These are phyloP conservation scores for Lathyrus tuberosus DNA, from an alignment of 306 rosid genomes.

Conservation along the genomic window DNA sequence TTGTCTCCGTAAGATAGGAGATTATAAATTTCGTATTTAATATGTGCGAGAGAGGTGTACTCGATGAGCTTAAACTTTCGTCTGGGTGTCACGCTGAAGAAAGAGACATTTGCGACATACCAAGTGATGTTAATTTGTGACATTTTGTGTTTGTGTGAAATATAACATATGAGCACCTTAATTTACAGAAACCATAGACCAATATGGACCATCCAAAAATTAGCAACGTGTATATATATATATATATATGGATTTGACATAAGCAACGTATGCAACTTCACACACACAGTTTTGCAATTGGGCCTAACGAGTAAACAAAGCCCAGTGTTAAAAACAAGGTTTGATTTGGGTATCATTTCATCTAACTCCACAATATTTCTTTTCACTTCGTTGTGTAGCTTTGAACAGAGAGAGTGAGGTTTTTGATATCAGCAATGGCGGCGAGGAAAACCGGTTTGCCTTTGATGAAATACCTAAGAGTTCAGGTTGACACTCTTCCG, in stretches of 20 bases:
- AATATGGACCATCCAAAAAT: too few species aligned
- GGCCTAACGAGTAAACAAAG: not conserved
- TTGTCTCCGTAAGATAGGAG: too few species aligned
- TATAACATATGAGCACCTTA: too few species aligned
- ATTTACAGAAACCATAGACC: too few species aligned
- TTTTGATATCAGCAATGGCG: slow-evolving; percentile 58
- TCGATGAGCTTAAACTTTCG: too few species aligned
- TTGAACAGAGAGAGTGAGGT: slow-evolving; percentile 9
- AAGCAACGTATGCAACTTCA: not conserved
- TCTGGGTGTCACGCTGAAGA: too few species aligned
- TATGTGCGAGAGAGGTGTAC: too few species aligned
- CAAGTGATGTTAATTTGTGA: too few species aligned
- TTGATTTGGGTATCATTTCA: not conserved
- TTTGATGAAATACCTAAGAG: slow-evolving; percentile 72
- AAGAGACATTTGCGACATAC: too few species aligned
- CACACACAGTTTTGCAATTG: not conserved
- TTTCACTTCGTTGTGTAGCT: not conserved
- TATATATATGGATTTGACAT: not conserved
- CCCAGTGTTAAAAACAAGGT: slow-evolving; percentile 9
- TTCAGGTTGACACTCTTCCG: slow-evolving; percentile 52
- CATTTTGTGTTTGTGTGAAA: too few species aligned
- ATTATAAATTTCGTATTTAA: too few species aligned
- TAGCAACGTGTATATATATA: too few species aligned
- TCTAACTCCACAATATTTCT: not conserved
- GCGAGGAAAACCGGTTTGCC: slow-evolving; percentile 59